Base-by-base conservation (phyloP, 2,329 filamentous ascomycete species). In the Botrytis cinerea region DNA sequence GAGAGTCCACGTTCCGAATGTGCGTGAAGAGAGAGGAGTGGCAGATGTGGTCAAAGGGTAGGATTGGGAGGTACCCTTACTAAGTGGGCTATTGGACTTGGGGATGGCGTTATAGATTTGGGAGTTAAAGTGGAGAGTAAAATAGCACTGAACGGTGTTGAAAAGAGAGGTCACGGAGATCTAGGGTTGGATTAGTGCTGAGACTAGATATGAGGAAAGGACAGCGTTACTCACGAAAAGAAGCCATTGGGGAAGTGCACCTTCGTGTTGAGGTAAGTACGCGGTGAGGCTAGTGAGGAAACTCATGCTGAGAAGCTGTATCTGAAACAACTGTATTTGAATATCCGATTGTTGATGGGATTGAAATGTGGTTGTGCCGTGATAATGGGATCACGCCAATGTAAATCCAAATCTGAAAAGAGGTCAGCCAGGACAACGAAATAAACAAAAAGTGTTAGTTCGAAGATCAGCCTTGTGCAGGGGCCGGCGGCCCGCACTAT, bases 81-180 rank as follows among this genome's bases (percentile, higher is more conserved):
- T 90, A 90, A 78, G 91, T 9, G 60, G n/a, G 10, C 0, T 22
- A 45, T 32, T 45, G 51, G 60, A 32, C 28, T 38, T 22, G 22
- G 70, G 48, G 22, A 48, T 35, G 6, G 70, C 35, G 45, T 70
- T 89, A 86, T 98, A 99, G 80, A 98, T 89, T 82, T 93, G 92
- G n/a, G 91, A 90, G 12, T 94, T 94, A 84, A 93, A 97, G 82
- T 90, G 87, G 5, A 95, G 87, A 28, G 94, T 97, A 51, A 85
- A 80, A 84, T 97, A 97, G 81, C 93, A 90, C 85, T 98, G 95
- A 64, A 97, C 81, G 51, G 90, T 92, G 86, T 99, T 99, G 79
- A 89, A 91, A 74, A 96, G 86, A 45, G 95, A 94, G 73, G 97
- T 88, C 73, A 94, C 81, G 73, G 94, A 94, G 81, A 97, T 88